Percentiles rank a stretch among this genome's conserved stretches.
phyloP scores from a whole-genome alignment of 73 alveolate genomes.

The Tetrahymena thermophila region DNA sequence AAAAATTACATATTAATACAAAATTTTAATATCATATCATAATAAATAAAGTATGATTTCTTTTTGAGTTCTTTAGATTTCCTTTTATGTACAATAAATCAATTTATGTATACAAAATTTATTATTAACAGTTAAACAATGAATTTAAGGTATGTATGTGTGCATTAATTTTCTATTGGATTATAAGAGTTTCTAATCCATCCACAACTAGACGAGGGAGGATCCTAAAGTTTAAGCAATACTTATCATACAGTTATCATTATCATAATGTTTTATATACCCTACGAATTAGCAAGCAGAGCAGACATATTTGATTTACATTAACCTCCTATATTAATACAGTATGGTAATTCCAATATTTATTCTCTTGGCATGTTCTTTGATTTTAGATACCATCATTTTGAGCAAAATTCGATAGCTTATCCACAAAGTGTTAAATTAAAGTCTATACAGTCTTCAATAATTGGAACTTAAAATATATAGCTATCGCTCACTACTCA shows the following conservation, averaged over 20 bases:
- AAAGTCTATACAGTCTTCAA: neutral
- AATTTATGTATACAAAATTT: neutral
- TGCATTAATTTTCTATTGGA: neutral
- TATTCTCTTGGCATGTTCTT: neutral
- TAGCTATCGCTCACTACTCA: neutral
- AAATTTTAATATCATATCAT: too few species aligned
- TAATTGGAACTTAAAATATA: neutral
- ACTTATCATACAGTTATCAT: neutral
- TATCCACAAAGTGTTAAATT: neutral
- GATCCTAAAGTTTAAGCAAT: neutral
- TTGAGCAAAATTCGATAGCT: neutral
- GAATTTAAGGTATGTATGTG: neutral
- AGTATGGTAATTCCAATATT: neutral
- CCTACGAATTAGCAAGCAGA: neutral
- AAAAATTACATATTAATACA: too few species aligned
- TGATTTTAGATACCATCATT: neutral
- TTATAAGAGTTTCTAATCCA: neutral
- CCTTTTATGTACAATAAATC: neutral
- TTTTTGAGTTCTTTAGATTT: neutral
- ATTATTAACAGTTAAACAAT: neutral
- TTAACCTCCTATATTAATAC: neutral
- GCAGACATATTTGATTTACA: neutral
- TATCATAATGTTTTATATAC: neutral
- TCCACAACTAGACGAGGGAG: too few species aligned
- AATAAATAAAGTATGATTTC: too few species aligned